Evolutionary conservation across 192 early-diverging fungal genomes (phyloP).

Genomic region (Coemansia asiatica): DNA sequence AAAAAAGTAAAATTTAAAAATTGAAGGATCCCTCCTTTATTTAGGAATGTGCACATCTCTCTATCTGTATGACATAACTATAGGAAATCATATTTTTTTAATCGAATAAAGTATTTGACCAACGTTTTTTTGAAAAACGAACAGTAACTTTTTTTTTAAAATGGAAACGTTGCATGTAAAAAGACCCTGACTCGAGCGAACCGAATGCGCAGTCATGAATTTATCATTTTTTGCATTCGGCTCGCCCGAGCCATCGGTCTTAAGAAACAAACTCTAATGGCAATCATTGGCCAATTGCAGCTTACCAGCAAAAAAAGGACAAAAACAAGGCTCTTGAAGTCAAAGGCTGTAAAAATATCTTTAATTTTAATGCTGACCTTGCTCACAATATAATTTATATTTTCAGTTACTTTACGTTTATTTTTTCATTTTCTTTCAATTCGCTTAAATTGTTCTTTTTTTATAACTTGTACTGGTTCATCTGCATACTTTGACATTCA

Average conservation of each 20-base stretch:
- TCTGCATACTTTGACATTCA: neutral
- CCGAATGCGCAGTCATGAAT: no score
- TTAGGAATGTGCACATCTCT: neutral
- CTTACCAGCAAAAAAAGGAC: neutral
- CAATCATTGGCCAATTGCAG: neutral
- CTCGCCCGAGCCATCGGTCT: no score
- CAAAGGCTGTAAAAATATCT: no score
- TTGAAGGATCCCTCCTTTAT: no score
- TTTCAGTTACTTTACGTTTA: neutral
- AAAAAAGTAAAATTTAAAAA: no score
- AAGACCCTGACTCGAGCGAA: neutral
- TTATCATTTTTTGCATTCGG: neutral
- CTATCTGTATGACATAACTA: neutral
- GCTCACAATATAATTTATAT: neutral
- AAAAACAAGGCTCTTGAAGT: no score
- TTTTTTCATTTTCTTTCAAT: neutral
- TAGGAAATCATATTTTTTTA: neutral
- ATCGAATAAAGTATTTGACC: neutral
- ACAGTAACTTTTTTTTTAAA: neutral
- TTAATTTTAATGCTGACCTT: no score
- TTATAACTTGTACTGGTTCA: neutral
- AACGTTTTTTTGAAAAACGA: neutral
- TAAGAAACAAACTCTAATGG: no score
- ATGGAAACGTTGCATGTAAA: neutral
- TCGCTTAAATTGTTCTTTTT: neutral